Percentiles rank a stretch among this genome's conserved stretches.
Evolutionary conservation across 2,329 filamentous ascomycete genomes (phyloP).

Genomic region (Corinectria fuckeliana): DNA sequence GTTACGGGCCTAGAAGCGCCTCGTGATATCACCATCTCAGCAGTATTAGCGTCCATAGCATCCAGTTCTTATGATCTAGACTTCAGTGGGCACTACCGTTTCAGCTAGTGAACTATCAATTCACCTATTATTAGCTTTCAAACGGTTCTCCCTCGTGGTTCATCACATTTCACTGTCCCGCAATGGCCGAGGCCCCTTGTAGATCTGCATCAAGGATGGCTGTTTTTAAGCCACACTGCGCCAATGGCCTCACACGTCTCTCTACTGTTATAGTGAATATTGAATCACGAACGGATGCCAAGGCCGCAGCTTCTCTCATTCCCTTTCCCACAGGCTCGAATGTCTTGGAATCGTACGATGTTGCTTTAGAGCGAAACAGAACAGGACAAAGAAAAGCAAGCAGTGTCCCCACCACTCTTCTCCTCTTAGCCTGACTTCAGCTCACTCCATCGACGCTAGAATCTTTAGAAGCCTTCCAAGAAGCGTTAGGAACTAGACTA

Average conservation of each 20-base stretch:
- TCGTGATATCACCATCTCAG: too few species aligned
- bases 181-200: slow-evolving; percentile 4
- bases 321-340: not conserved
- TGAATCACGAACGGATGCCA: not conserved
- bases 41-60: too few species aligned
- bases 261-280: not conserved
- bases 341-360: not conserved
- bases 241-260: not conserved
- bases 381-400: not conserved
- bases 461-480: slow-evolving; percentile 29
- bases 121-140: slow-evolving; percentile 3
- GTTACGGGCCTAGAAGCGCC: not conserved
- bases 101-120: not conserved
- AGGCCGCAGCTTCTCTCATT: not conserved
- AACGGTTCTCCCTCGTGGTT: slow-evolving; percentile 11
- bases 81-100: not conserved
- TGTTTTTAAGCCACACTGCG: slow-evolving; percentile 14
- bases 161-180: not conserved
- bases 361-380: not conserved
- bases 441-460: slow-evolving; percentile 32
- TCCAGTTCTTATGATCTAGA: not conserved
- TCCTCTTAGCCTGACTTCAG: slow-evolving; percentile 13
- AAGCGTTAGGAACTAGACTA: slow-evolving; percentile 20
- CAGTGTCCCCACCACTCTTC: slow-evolving; percentile 17
- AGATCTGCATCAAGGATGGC: slow-evolving; percentile 17